Conservation (phyloP, 176 grass and related monocot genomes). For the sorghum (Sorghum bicolor) region DNA sequence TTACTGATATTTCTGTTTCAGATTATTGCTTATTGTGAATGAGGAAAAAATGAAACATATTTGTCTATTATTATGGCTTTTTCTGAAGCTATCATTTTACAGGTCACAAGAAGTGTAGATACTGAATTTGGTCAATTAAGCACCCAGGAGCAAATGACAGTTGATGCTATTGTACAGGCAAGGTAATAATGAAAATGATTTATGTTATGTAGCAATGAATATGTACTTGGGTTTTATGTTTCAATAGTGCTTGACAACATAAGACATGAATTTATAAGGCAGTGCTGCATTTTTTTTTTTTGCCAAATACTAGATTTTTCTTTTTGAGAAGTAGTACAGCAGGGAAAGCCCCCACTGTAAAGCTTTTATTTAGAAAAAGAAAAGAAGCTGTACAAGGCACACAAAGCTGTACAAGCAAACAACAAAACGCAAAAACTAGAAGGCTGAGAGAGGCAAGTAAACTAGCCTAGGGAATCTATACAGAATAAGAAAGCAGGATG, state of each 20-base stretch:
- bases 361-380: no score
- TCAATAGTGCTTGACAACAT: background rate
- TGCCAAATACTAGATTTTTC: background rate
- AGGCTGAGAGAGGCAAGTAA: no score
- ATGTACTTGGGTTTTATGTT: constrained; percentile 23
- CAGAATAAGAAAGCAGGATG: no score
- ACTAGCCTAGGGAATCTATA: no score
- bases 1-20: background rate
- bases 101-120: constrained; percentile 92
- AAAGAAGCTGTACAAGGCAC: no score
- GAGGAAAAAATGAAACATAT: background rate
- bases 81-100: constrained; percentile 30
- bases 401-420: no score
- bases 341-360: no score
- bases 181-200: constrained; percentile 66
- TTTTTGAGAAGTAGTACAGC: no score
- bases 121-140: constrained; percentile 75
- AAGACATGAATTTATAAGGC: background rate
- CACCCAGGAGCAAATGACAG: constrained; percentile 81
- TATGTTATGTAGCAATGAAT: background rate
- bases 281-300: background rate
- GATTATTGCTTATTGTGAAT: background rate
- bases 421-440: no score
- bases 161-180: constrained; percentile 91
- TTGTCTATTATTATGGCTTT: background rate